These are phyloP conservation scores for Eucalyptus virginea DNA, from an alignment of 345 rosid genomes.

Conservation along the genomic window DNA sequence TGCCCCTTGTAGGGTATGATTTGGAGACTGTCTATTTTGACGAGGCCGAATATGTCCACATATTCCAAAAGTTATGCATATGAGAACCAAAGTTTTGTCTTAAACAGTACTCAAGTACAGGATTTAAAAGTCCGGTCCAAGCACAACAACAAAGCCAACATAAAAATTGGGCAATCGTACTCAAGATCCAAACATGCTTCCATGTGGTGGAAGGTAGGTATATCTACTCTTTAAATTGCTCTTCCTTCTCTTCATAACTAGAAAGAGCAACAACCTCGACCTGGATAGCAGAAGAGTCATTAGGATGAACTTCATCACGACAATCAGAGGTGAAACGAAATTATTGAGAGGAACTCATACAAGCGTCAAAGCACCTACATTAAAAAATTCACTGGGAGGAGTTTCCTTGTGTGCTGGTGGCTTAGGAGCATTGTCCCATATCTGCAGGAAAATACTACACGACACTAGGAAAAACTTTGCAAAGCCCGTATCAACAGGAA, in stretches of 20 bases:
- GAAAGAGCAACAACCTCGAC: conserved; percentile 80
- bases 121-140: not conserved
- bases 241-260: conserved; percentile 67
- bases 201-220: not conserved
- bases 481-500: not conserved
- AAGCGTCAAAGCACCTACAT: conserved; percentile 28
- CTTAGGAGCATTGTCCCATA: conserved; percentile 95
- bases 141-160: not conserved
- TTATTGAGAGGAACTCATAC: not conserved
- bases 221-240: conserved; percentile 74
- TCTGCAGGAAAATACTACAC: not conserved
- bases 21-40: conserved; percentile 73
- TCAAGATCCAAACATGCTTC: not conserved
- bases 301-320: not conserved
- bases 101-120: not conserved
- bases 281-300: conserved; percentile 14
- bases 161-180: not conserved
- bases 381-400: conserved; percentile 82
- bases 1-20: conserved; percentile 36
- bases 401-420: conserved; percentile 87
- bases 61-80: not conserved
- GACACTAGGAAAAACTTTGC: not conserved
- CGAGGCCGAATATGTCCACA: not conserved
- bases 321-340: not conserved
- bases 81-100: not conserved